phyloP scores from a whole-genome alignment of 78 protist species.

The Dictyostelium discoideum region DNA sequence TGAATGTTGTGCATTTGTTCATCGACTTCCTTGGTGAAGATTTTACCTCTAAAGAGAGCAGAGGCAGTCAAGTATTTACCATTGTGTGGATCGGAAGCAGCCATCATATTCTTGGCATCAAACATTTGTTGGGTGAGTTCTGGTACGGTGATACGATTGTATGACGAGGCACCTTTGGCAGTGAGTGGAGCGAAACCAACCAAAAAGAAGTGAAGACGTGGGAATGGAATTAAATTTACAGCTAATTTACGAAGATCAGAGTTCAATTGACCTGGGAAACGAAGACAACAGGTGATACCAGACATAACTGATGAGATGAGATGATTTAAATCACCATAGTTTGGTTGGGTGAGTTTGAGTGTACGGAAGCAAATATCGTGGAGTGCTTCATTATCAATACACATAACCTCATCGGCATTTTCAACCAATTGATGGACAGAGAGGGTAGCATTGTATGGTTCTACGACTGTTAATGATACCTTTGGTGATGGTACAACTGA shows the following conservation, averaged over 20 bases:
- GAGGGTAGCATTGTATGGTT: constrained; percentile 99
- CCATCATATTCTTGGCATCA: constrained; percentile 99
- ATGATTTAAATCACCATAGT: constrained; percentile 98
- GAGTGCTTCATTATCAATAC: constrained; percentile 99
- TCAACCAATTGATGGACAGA: constrained; percentile 98
- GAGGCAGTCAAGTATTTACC: constrained; percentile 98
- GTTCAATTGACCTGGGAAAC: constrained; percentile 99
- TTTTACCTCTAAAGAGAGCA: constrained; percentile 97
- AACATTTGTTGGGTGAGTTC: constrained; percentile 99
- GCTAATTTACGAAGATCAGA: constrained; percentile 98
- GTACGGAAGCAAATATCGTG: constrained; percentile 97
- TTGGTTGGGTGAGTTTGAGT: constrained; percentile 95
- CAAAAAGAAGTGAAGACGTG: constrained; percentile 99
- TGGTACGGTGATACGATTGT: constrained; percentile 96
- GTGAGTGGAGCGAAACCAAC: constrained; percentile 98
- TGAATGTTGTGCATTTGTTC: constrained; percentile 97
- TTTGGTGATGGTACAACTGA: constrained; percentile 99
- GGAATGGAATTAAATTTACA: constrained; percentile 99
- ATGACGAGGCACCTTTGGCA: constrained; percentile 86
- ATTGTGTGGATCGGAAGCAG: constrained; percentile 98
- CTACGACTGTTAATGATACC: constrained; percentile 98
- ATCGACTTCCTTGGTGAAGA: constrained; percentile 98
- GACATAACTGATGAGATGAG: constrained; percentile 98
- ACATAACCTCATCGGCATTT: constrained; percentile 96
- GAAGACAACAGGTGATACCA: constrained; percentile 97